These are phyloP conservation scores for Ceratocystis huliohia DNA, from an alignment of 2,329 filamentous ascomycete genomes.

Conservation along the genomic window DNA sequence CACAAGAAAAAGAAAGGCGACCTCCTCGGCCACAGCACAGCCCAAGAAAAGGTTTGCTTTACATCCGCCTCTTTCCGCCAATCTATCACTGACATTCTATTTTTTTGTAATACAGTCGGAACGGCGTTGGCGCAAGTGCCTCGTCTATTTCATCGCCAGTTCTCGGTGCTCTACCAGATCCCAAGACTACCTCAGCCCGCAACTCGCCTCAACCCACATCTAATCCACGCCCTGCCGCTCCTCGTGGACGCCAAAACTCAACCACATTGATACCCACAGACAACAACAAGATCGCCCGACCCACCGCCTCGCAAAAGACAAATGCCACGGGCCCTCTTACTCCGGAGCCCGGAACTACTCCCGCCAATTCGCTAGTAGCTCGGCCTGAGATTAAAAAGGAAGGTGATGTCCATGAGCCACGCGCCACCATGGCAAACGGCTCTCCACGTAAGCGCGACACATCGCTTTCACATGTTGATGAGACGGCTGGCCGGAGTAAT, in stretches of 20 bases:
- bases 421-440: conserved; percentile 17
- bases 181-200: conserved; percentile 32
- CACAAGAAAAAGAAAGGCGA: conserved; percentile 60
- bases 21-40: conserved; percentile 52
- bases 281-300: conserved; percentile 40
- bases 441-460: conserved; percentile 19
- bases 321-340: conserved; percentile 37
- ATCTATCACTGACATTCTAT: conserved; percentile 4
- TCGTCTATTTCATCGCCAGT: conserved; percentile 65
- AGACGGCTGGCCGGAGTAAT: conserved; percentile 22
- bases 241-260: conserved; percentile 65
- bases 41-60: conserved; percentile 62
- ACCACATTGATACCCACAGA: conserved; percentile 44
- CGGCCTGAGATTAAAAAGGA: conserved; percentile 30
- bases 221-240: conserved; percentile 51
- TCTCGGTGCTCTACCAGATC: conserved; percentile 53
- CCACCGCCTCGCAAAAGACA: conserved; percentile 49
- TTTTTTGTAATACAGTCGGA: conserved; percentile 25
- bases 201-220: conserved; percentile 23
- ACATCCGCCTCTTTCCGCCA: background rate
- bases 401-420: conserved; percentile 33
- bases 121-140: conserved; percentile 43
- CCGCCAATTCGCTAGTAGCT: conserved; percentile 25
- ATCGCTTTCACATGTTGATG: conserved; percentile 7
- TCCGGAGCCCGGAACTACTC: conserved; percentile 29